Evolutionary conservation across 106 monocot genomes (phyloP).

Genomic region (Acorus calamus): DNA sequence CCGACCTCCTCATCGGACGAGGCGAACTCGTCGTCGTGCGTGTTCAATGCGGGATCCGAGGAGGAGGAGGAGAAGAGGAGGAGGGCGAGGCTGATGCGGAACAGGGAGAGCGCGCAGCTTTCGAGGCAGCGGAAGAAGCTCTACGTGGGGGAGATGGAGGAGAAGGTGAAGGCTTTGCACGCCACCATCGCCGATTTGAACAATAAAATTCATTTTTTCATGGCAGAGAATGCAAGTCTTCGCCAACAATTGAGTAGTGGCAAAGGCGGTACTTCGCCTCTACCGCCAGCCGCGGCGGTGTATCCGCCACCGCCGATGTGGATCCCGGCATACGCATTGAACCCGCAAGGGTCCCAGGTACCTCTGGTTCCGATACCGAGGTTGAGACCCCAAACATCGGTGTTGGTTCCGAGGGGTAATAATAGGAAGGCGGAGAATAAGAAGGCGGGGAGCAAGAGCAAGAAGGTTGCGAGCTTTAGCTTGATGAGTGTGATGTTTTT

Average conservation of each 20-base stretch:
- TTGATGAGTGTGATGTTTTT: conserved; percentile 45
- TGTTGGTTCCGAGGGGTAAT: conserved; percentile 26
- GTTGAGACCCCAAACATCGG: conserved; percentile 49
- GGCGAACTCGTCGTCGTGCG: conserved; percentile 2
- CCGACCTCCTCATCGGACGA: conserved; percentile 5
- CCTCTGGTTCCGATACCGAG: conserved; percentile 76
- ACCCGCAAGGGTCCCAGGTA: conserved; percentile 38
- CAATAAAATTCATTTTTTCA: conserved; percentile 37
- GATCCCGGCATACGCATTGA: conserved; percentile 33
- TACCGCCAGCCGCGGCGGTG: not conserved
- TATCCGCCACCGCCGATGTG: conserved; percentile 2
- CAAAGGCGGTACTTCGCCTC: not conserved
- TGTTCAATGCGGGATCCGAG: conserved; percentile 10
- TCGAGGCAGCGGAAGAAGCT: conserved; percentile 74
- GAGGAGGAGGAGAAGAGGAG: conserved; percentile 39
- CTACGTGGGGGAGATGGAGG: conserved; percentile 65
- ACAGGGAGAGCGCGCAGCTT: conserved; percentile 69
- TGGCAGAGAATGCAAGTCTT: conserved; percentile 50
- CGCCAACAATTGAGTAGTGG: conserved; percentile 29
- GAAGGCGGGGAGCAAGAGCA: conserved; percentile 27
- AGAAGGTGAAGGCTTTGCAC: conserved; percentile 49
- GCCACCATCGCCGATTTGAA: conserved; percentile 52
- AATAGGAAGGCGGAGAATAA: conserved; percentile 22
- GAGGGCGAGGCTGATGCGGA: conserved; percentile 47
- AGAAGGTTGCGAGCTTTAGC: conserved; percentile 58